These are phyloP conservation scores for Cornus florida DNA, from an alignment of 148 eudicot species.

Conservation along the genomic window DNA sequence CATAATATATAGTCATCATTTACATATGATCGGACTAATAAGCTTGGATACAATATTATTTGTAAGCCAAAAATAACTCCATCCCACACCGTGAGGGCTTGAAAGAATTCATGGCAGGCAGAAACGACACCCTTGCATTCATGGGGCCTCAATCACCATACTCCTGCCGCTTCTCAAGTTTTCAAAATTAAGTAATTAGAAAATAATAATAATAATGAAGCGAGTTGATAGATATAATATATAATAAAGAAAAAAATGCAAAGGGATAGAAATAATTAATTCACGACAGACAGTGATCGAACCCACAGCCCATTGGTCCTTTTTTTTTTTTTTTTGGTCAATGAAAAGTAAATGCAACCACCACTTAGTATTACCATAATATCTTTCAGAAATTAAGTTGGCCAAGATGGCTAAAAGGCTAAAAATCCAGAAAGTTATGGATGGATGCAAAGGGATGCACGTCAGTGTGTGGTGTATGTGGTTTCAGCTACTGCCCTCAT, in stretches of 20 bases:
- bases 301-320: no score
- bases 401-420: not conserved
- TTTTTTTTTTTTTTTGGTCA: no score
- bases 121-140: not conserved
- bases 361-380: no score
- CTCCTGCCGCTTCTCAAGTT: not conserved
- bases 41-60: not conserved
- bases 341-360: no score
- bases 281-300: not conserved
- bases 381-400: not conserved
- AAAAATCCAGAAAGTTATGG: not conserved
- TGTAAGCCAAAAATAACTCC: conserved; percentile 6
- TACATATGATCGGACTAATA: conserved; percentile 2
- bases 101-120: not conserved
- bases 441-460: not conserved
- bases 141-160: not conserved
- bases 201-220: not conserved
- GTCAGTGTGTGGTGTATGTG: not conserved
- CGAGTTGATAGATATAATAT: not conserved
- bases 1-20: not conserved
- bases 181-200: not conserved
- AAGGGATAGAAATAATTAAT: no score
- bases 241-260: not conserved
- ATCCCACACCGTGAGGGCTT: not conserved
- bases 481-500: no score